Evolutionary conservation across 192 early-diverging fungal species (phyloP).

Genomic region (Coemansia umbellata): DNA sequence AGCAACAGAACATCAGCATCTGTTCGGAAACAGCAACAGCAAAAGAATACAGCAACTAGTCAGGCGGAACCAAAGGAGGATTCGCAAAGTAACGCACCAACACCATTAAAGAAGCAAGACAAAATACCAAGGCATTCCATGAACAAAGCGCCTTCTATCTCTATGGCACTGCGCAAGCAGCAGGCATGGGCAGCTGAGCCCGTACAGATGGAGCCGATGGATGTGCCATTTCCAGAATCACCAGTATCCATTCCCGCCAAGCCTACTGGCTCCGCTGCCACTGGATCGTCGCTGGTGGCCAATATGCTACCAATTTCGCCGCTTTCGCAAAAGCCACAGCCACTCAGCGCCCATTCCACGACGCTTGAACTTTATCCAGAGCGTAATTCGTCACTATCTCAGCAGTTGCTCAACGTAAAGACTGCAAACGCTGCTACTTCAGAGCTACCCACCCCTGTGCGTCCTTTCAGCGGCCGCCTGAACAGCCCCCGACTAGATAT

Average conservation of each 20-base stretch:
- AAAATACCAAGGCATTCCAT: background rate
- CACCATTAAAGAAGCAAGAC: background rate
- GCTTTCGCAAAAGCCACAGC: slow-evolving; percentile 7
- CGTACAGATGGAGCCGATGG: slow-evolving; percentile 31
- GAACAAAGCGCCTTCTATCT: background rate
- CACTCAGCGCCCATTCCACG: slow-evolving; percentile 3
- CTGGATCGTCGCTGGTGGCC: background rate
- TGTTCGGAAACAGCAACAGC: slow-evolving; percentile 1
- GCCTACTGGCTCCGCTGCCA: background rate
- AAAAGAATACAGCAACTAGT: too few species aligned
- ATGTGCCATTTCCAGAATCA: slow-evolving; percentile 12
- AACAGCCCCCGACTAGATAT: slow-evolving; percentile 34
- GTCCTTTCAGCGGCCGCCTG: slow-evolving; percentile 31
- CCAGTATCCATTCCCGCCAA: slow-evolving; percentile 17
- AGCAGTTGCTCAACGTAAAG: background rate
- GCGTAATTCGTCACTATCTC: background rate
- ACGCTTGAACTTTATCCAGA: background rate
- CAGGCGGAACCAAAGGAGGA: background rate
- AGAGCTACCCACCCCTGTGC: background rate
- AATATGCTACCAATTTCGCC: slow-evolving; percentile 15
- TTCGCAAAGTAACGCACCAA: too few species aligned
- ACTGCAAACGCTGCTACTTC: too few species aligned
- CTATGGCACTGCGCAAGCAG: slow-evolving; percentile 6
- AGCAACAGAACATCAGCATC: background rate
- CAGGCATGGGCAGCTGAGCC: background rate